Conservation (phyloP, 257 asterid species). For the Vinca minor region DNA sequence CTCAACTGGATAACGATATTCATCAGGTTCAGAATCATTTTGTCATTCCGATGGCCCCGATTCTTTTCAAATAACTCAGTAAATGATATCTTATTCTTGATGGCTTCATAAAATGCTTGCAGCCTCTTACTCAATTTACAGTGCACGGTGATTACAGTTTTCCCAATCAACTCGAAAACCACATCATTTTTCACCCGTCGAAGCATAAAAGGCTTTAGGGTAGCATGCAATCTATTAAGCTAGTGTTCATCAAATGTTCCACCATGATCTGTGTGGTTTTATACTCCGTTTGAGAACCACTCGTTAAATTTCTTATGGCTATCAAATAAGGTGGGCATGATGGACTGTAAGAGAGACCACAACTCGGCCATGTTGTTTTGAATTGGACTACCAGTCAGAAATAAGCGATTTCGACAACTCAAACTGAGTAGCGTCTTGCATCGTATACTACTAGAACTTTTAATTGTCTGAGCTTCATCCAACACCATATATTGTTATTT, state of each 20-base stretch:
- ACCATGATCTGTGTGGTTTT: slow-evolving; percentile 99
- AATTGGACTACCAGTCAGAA: slow-evolving; percentile 93
- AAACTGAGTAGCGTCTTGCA: slow-evolving; percentile 98
- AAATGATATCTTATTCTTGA: slow-evolving; percentile 93
- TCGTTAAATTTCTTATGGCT: slow-evolving; percentile 97
- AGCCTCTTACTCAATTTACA: slow-evolving; percentile 91
- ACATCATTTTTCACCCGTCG: slow-evolving; percentile 97
- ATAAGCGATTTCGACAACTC: slow-evolving; percentile 95
- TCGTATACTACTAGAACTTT: slow-evolving; percentile 87
- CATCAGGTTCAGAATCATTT: slow-evolving; percentile 85
- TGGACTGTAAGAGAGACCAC: slow-evolving; percentile 95
- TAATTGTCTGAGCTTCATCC: slow-evolving; percentile 99
- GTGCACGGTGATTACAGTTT: slow-evolving; percentile 81
- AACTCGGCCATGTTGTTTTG: slow-evolving; percentile 99
- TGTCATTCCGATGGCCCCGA: slow-evolving; percentile 95
- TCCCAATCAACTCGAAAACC: slow-evolving; percentile 81
- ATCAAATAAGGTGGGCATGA: slow-evolving; percentile 95
- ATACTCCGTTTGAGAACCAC: slow-evolving; percentile 98
- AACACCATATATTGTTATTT: slow-evolving; percentile 99
- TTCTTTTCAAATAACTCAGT: slow-evolving; percentile 84
- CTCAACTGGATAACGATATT: slow-evolving; percentile 97
- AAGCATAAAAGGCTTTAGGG: slow-evolving; percentile 93
- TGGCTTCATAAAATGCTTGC: slow-evolving; percentile 94
- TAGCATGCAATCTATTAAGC: slow-evolving; percentile 97
- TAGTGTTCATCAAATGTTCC: slow-evolving; percentile 96